These are phyloP conservation scores for Vicia sativa DNA, from an alignment of 306 rosid species.

Conservation along the genomic window DNA sequence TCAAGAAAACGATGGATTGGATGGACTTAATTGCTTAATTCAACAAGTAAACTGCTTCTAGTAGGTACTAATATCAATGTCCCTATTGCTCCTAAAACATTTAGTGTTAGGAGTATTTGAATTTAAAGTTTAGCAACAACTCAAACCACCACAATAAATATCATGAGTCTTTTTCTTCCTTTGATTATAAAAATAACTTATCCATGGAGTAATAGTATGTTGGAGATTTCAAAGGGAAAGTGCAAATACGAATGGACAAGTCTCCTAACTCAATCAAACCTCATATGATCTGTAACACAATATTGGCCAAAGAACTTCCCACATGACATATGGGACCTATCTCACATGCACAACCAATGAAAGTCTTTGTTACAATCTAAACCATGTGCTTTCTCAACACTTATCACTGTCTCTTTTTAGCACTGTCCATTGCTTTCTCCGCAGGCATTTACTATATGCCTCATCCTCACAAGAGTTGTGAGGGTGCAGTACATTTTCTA, in stretches of 20 bases:
- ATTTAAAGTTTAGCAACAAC: slow-evolving; percentile 8
- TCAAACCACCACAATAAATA: background rate
- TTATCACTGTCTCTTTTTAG: slow-evolving; percentile 36
- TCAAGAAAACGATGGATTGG: slow-evolving; percentile 38
- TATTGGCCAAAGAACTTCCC: slow-evolving; percentile 28
- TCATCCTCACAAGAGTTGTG: slow-evolving; percentile 17
- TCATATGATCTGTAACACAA: slow-evolving; percentile 42
- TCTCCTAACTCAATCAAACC: slow-evolving; percentile 36
- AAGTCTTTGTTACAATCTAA: slow-evolving; percentile 38
- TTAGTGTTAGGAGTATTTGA: background rate
- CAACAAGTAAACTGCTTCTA: slow-evolving; percentile 1
- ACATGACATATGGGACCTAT: slow-evolving; percentile 55
- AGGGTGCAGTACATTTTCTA: slow-evolving; percentile 5
- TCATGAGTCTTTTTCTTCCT: background rate
- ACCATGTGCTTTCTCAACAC: slow-evolving; percentile 46
- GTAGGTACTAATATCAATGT: background rate
- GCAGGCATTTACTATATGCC: slow-evolving; percentile 43
- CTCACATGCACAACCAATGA: slow-evolving; percentile 43
- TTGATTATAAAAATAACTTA: background rate
- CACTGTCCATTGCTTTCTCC: slow-evolving; percentile 41
- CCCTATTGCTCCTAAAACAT: background rate
- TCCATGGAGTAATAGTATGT: background rate
- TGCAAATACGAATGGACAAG: slow-evolving; percentile 38
- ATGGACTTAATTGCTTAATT: slow-evolving; percentile 27
- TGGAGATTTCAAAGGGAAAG: slow-evolving; percentile 17